Evolutionary conservation across 176 grass and related monocot genomes (phyloP).

Genomic region (Triticum turgidum): DNA sequence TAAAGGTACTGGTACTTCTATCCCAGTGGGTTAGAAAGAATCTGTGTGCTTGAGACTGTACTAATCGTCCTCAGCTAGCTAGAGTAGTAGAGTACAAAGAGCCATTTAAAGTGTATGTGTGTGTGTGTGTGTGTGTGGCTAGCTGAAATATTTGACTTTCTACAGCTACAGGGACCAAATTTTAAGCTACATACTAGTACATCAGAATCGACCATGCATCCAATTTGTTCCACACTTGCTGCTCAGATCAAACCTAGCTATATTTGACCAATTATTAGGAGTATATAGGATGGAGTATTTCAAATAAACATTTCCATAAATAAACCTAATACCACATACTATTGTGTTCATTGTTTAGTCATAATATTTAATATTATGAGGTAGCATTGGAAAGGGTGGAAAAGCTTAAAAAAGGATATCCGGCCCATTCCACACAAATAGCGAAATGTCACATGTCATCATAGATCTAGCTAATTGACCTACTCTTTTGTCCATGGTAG

Average conservation of each 20-base stretch:
- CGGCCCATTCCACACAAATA: background rate
- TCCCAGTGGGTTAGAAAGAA: constrained; percentile 13
- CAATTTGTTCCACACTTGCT: background rate
- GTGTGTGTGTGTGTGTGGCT: background rate
- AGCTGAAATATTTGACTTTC: constrained; percentile 9
- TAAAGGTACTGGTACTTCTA: background rate
- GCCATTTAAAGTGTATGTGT: background rate
- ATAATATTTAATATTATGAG: no score
- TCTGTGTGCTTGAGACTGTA: background rate
- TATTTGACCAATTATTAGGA: background rate
- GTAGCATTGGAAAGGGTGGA: background rate
- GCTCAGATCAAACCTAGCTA: background rate
- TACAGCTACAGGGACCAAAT: background rate
- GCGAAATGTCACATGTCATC: constrained; percentile 3
- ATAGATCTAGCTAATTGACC: constrained; percentile 27
- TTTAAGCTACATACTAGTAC: background rate
- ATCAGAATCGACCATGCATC: constrained; percentile 5
- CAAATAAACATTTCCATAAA: background rate
- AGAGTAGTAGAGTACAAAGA: background rate
- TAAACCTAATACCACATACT: background rate
- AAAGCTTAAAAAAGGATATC: background rate
- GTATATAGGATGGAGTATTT: background rate
- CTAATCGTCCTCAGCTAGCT: background rate
- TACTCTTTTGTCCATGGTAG: background rate
- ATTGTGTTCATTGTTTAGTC: no score